Base-by-base conservation (phyloP, 2,329 filamentous ascomycete species). In the Microdochium trichocladiopsis region DNA sequence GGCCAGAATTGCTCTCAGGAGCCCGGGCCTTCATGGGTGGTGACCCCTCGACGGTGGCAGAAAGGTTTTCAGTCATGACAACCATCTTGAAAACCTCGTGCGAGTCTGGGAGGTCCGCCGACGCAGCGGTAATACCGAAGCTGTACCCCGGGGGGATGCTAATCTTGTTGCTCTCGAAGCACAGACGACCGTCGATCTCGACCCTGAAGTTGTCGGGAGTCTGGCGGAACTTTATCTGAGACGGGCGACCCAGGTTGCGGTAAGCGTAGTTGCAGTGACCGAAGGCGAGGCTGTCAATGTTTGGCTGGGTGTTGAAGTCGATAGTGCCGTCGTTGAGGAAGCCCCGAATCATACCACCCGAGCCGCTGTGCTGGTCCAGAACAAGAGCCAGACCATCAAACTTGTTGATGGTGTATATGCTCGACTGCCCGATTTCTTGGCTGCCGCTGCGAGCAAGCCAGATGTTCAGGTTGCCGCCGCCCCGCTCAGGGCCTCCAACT, bases 371-470 rank as follows among this genome's bases (percentile, higher is more conserved):
- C 56, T 88, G 85, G 70, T 97, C 93, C 51, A 99, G 70, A 23
- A 95, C 86, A 53, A 99, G 73, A 31, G 83, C 92, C 59, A 99
- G 74, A n/a, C 94, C 94, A 61, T 97, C 93, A 62, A 96, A 99
- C 60, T 82, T 83, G 51, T 83, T 83, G 10, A 87, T 86, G 1
- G 88, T 94, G 72, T 96, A 96, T 60, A 96, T 83, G 69, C 89
- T 95, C 57, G 82, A 80, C 23, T 84, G 79, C 52, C 84, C 86
- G 52, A 95, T 75, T 25, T 76, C 74, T 55, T 77, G 71, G 59
- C 81, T 72, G 28, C 88, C 87, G 55, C 88, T 80, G 60, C 83
- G 84, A 50, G 82, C 85, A 64, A 95, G 90, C 94, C 94, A 99
- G 62, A 99, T 78, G 70, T 97, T 93, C 60, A 99, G 75, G 71